A percentile compares a stretch with the other conserved stretches of the same genome.
These are phyloP conservation scores for Dipsacomyces acuminosporus DNA, from an alignment of 371 early-diverging fungal genomes.

Conservation along the genomic window DNA sequence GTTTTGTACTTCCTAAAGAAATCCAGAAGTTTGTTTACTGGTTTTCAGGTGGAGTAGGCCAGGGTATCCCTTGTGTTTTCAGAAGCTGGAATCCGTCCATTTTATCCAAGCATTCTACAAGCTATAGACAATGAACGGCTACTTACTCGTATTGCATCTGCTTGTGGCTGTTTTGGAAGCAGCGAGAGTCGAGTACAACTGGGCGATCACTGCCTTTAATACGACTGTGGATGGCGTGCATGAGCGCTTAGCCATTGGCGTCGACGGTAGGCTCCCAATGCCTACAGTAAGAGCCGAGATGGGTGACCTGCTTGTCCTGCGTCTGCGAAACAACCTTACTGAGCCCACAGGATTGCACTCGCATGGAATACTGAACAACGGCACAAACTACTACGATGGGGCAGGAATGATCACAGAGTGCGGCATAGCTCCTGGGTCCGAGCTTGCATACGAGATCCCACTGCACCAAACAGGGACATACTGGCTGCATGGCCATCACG, in stretches of 20 bases:
- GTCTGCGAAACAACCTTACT: constrained; percentile 55
- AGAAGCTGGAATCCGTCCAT: too few species aligned
- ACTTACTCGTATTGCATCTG: neutral
- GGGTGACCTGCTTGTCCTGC: constrained; percentile 55
- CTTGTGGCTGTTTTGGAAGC: constrained; percentile 26
- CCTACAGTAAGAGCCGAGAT: constrained; percentile 17
- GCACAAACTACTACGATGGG: constrained; percentile 57
- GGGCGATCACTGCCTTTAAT: constrained; percentile 62
- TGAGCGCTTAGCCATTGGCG: constrained; percentile 57
- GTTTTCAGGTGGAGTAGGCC: too few species aligned
- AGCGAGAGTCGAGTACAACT: constrained; percentile 57
- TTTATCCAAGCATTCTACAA: too few species aligned
- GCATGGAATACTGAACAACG: constrained; percentile 63
- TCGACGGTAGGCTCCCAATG: constrained; percentile 67
- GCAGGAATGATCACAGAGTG: constrained; percentile 57
- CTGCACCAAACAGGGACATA: constrained; percentile 18
- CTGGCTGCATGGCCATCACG: constrained; percentile 29
- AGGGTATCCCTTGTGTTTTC: neutral
- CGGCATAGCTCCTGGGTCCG: constrained; percentile 49
- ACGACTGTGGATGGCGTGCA: constrained; percentile 57
- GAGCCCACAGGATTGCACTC: constrained; percentile 57
- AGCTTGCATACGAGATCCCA: constrained; percentile 56
- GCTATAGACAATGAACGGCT: too few species aligned
- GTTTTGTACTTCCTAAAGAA: too few species aligned
- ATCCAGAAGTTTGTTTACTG: too few species aligned